These are phyloP conservation scores for Rutidosis leptorrhynchoides DNA, from an alignment of 129 eudicot species.

Conservation along the genomic window DNA sequence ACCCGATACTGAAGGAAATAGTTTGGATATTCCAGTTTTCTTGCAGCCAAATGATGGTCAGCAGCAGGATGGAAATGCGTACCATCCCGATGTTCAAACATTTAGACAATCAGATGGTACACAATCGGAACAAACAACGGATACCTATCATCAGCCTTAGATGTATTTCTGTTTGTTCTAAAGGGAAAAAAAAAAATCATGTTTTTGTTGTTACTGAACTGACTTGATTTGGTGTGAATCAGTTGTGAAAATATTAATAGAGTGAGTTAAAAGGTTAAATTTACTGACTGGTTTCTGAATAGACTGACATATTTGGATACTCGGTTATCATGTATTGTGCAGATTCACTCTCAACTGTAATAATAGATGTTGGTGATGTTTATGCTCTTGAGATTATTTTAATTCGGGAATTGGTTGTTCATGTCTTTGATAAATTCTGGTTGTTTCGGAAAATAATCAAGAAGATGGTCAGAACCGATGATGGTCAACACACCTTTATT, in stretches of 20 bases:
- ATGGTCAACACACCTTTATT: too few species aligned
- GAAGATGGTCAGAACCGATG: too few species aligned
- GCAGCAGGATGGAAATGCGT: slow-evolving; percentile 28
- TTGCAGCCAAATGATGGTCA: slow-evolving; percentile 42
- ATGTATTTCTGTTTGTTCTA: not conserved
- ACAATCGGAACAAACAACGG: slow-evolving; percentile 46
- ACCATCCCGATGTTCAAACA: slow-evolving; percentile 52
- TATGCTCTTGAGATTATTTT: not conserved
- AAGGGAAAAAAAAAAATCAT: not conserved
- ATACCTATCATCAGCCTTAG: slow-evolving; percentile 56
- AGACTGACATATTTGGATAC: slow-evolving; percentile 1
- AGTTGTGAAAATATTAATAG: slow-evolving; percentile 27
- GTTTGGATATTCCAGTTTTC: slow-evolving; percentile 80
- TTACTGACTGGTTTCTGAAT: slow-evolving; percentile 22
- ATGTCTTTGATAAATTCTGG: too few species aligned
- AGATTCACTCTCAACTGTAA: not conserved
- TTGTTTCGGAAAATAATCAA: too few species aligned
- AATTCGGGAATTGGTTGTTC: too few species aligned
- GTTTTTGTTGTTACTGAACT: slow-evolving; percentile 2
- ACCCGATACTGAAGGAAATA: slow-evolving; percentile 54
- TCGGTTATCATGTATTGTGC: not conserved
- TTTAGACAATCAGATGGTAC: slow-evolving; percentile 45
- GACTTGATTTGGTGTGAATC: slow-evolving; percentile 21
- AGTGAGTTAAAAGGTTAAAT: slow-evolving; percentile 28
- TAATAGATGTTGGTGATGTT: not conserved